Percentiles rank a stretch among this genome's conserved stretches.
phyloP scores from a whole-genome alignment of 2,329 filamentous ascomycete species.

The Fusarium sp. region DNA sequence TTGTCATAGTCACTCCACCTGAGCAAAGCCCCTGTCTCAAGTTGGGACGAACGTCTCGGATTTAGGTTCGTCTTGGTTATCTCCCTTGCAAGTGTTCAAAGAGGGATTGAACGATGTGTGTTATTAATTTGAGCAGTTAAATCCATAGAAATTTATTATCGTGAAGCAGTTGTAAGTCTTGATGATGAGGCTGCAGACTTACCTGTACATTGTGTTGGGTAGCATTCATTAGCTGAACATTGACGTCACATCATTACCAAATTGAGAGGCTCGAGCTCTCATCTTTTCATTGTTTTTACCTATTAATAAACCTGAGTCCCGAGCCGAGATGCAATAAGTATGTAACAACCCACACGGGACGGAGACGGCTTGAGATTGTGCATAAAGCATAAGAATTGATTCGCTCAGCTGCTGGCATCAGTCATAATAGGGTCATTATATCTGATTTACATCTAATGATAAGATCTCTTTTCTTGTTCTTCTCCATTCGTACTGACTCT shows the following conservation, averaged over 20 bases:
- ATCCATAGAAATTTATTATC: not conserved
- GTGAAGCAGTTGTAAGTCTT: not conserved
- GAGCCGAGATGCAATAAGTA: not conserved
- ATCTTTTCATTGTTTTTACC: conserved; percentile 7
- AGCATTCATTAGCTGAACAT: not conserved
- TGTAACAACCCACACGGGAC: not conserved
- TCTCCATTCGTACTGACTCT: not conserved
- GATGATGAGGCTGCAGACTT: not conserved
- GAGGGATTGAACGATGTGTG: not conserved
- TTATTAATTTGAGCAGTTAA: not conserved
- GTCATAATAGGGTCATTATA: not conserved
- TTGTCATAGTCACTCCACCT: conserved; percentile 24
- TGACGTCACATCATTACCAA: conserved; percentile 27
- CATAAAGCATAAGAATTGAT: conserved; percentile 9
- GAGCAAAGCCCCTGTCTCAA: conserved; percentile 31
- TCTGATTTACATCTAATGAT: not conserved
- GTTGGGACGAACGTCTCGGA: conserved; percentile 35
- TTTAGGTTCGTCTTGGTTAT: conserved; percentile 3
- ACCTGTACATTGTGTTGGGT: not conserved
- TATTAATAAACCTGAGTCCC: not conserved
- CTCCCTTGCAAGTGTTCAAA: conserved; percentile 23
- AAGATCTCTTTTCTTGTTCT: not conserved
- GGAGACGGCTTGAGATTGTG: not conserved
- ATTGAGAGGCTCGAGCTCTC: not conserved
- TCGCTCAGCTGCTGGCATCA: not conserved